Evolutionary conservation across 345 rosid genomes (phyloP), one percentile per base, ranked within the genome.

Genomic region (Cardamine resedifolia): DNA sequence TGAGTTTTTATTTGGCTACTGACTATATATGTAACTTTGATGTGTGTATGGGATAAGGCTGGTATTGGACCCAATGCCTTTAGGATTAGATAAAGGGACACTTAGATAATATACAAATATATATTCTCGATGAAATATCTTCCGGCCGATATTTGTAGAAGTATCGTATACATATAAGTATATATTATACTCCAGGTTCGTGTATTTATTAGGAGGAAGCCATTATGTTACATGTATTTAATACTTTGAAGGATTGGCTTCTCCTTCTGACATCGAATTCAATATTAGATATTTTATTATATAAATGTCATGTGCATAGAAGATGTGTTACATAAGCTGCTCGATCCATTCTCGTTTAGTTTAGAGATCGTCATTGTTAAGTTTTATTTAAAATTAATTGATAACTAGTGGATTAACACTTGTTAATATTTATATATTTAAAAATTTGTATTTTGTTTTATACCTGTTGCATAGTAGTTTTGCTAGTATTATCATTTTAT

Each of bases 251-350:
- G 7, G 55, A 68, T 21, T 26, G 63, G 33, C 36, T 38, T 26
- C 10, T 38, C 0, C 4, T 52, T 38, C 39, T 69, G 73, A 57
- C 64, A 57, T 45, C 34, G 55, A 68, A 56, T 68, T 69, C 45
- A 31, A 15, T 44, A 56, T 45, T 45, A 58, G 53, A 66, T 66
- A 47, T 45, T 45, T 45, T 44, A 18, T 67, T 67, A n/a, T n/a
- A n/a, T n/a, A 30, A 57, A 39, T 57, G 34, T 43, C 55, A 43
- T 43, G n/a, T 56, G 44, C 31, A 67, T 53, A 2, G 23, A 56
- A 51, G 48, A 51, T 66, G 16, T 34, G 16, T 66, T 12, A 33
- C 58, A 49, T 9, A 47, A 48, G 57, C 31, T 20, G 21, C 16
- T 50, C 30, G 56, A 21, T 21, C 55, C 55, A 49, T 49, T 49